Percentiles rank a stretch among this genome's conserved stretches.
Evolutionary conservation across 306 rosid species (phyloP).

Genomic region (Quercus gilva): DNA sequence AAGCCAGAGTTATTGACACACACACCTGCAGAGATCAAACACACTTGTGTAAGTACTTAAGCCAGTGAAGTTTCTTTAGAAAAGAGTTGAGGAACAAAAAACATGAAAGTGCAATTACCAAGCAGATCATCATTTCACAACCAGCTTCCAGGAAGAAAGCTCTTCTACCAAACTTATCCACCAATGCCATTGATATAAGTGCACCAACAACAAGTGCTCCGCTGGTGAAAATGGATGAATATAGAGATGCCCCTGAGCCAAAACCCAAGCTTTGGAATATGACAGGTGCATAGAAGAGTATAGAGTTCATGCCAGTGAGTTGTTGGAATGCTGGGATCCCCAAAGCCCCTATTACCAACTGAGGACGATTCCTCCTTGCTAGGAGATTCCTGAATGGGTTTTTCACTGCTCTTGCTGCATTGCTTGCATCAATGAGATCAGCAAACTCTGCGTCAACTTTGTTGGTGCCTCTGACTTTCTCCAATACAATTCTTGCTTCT

Average conservation of each 20-base stretch:
- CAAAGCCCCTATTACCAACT: slow-evolving; percentile 85
- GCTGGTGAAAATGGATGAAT: slow-evolving; percentile 76
- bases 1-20: slow-evolving; percentile 60
- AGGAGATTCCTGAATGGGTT: slow-evolving; percentile 74
- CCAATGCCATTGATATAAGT: slow-evolving; percentile 74
- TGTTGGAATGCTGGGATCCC: slow-evolving; percentile 97
- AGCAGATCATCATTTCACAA: slow-evolving; percentile 77
- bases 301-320: slow-evolving; percentile 93
- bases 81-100: neutral
- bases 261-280: slow-evolving; percentile 93
- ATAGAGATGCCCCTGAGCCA: slow-evolving; percentile 74
- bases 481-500: slow-evolving; percentile 69
- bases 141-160: slow-evolving; percentile 94
- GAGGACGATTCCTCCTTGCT: slow-evolving; percentile 73
- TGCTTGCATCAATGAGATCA: slow-evolving; percentile 88
- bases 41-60: neutral
- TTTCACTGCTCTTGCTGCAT: slow-evolving; percentile 52
- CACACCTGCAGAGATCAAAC: slow-evolving; percentile 48
- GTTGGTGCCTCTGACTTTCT: slow-evolving; percentile 78
- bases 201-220: slow-evolving; percentile 81
- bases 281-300: slow-evolving; percentile 97
- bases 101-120: slow-evolving; percentile 46
- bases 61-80: neutral
- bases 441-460: slow-evolving; percentile 84
- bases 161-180: slow-evolving; percentile 90